Evolutionary conservation across 495 filamentous ascomycete species (phyloP), one percentile per base, ranked within the genome.

Genomic region (Ascobolus immersus): DNA sequence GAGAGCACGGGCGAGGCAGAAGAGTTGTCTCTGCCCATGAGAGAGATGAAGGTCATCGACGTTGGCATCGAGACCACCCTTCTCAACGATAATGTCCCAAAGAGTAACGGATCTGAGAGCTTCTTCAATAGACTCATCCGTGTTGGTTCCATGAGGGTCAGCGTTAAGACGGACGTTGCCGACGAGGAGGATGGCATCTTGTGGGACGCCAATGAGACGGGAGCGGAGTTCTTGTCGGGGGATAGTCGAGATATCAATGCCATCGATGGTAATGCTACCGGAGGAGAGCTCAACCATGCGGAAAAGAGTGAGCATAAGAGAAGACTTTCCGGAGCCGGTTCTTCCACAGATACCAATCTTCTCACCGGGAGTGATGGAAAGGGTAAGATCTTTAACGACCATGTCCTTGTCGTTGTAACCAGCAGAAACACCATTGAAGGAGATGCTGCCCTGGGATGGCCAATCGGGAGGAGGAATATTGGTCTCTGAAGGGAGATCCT

Each of bases 391-490:
- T n/a, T n/a, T n/a, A n/a, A n/a, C n/a, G n/a, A n/a, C n/a, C n/a
- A n/a, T n/a, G n/a, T n/a, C n/a, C n/a, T n/a, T n/a, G n/a, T n/a
- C n/a, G n/a, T n/a, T n/a, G n/a, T n/a, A n/a, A n/a, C n/a, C n/a
- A n/a, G n/a, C n/a, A n/a, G n/a, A n/a, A n/a, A n/a, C n/a, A n/a
- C n/a, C n/a, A n/a, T n/a, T n/a, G n/a, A n/a, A n/a, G n/a, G n/a
- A n/a, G 4, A 90, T 58, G 6, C 64, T 60, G 8, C 79, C 79
- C 40, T 77, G 67, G 9, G 65, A 68, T 0, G 79, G 79, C 79
- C 79, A 90, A n/a, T 68, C 65, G 7, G 77, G 76, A 0, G 79
- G 77, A 1, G 73, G 64, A 27, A 61, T 60, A n/a, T n/a, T n/a
- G n/a, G n/a, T n/a, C n/a, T n/a, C n/a, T n/a, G n/a, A n/a, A n/a